Base-by-base conservation (phyloP, 805 yeast genomes). In the Priceomyces haplophilus region DNA sequence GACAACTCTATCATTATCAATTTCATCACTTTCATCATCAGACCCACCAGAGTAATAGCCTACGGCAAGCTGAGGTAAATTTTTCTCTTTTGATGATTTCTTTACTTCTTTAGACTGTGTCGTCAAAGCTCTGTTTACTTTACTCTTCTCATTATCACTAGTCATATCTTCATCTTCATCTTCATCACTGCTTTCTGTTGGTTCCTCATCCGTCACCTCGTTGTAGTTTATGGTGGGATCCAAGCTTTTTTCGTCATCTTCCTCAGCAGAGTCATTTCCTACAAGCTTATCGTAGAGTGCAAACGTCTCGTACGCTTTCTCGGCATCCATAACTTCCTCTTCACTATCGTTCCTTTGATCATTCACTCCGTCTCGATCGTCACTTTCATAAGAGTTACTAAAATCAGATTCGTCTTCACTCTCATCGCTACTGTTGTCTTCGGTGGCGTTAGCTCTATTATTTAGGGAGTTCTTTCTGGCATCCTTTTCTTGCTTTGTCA, bases 1-100 rank as follows among this genome's bases (percentile, higher is more conserved):
- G 4, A 80, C 80, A 7, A 75, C 69, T 37, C 68, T 59, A 53
- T 78, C 82, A 39, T 62, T 55, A 46, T 65, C 72, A n/a, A 59
- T 51, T 24, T 62, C 69, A 37, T 62, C 68, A 23, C 19, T 17
- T 34, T 78, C 83, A 12, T 75, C 80, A 27, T 86, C 95, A 1
- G 87, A 82, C 2, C 85, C 96, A 4, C 88, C 95, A 4, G 97
- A 88, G 46, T 76, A 77, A 62, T 87, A 93, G 3, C 99, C 99
- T 1, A 79, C 67, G 41, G 83, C 81, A 39, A 89, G 69, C 36
- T 78, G 81, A 0, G 97, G 96, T 11, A 88, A 71, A 31, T 59
- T 59, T 39, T 59, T 53, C 13, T 66, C 61, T 40, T 56, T 46
- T 38, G 65, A 55, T 29, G 53, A 50, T 40, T 56, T 55, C 27